Percentiles rank a stretch among this genome's conserved stretches.
phyloP scores from a whole-genome alignment of 768 basidiomycete genomes.

The Naganishia onofrii region DNA sequence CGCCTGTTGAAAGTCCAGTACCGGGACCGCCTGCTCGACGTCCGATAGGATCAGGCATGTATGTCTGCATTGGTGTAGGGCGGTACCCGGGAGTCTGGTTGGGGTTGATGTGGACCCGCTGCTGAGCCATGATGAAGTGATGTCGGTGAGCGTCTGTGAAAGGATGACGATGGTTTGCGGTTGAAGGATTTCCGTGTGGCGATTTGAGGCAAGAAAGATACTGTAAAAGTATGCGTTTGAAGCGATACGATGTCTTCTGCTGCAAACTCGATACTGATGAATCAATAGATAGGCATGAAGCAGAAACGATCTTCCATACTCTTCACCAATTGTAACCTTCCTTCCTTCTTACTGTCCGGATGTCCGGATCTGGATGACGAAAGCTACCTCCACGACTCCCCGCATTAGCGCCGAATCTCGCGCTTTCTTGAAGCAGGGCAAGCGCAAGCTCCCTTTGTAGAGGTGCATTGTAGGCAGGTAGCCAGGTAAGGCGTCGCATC shows the following conservation, averaged over 20 bases:
- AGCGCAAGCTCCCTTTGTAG: too few species aligned
- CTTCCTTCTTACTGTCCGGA: too few species aligned
- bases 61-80: slow-evolving; percentile 32
- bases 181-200: not conserved
- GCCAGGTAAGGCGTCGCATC: not conserved
- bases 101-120: slow-evolving; percentile 51
- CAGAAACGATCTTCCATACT: too few species aligned
- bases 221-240: not conserved
- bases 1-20: slow-evolving; percentile 7
- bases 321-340: too few species aligned
- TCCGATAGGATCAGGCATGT: slow-evolving; percentile 33
- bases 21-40: slow-evolving; percentile 15
- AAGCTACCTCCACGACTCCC: too few species aligned
- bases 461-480: not conserved
- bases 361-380: too few species aligned
- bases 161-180: not conserved
- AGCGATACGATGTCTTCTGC: too few species aligned
- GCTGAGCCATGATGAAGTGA: slow-evolving; percentile 31
- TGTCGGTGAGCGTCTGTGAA: not conserved
- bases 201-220: not conserved
- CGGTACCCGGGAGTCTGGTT: slow-evolving; percentile 38
- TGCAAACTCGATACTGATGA: not conserved
- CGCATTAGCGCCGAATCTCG: too few species aligned
- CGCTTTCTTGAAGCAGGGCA: too few species aligned
- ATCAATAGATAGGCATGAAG: not conserved